phyloP scores from a whole-genome alignment of 164 flowering plant genomes.

The Litsea cubeba region DNA sequence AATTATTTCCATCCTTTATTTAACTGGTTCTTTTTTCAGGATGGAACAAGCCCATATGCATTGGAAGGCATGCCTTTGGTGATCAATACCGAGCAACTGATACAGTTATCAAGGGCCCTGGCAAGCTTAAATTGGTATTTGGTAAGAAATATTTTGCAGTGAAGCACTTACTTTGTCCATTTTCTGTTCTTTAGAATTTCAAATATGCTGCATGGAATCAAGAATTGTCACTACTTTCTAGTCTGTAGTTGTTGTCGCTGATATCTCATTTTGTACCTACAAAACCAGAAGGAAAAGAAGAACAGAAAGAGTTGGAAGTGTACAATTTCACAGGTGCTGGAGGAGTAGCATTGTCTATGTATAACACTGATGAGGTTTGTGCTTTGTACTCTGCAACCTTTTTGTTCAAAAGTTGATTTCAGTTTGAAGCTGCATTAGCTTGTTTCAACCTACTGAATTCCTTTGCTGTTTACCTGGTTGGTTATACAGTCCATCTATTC shows the following conservation, averaged over 20 bases:
- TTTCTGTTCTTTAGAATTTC: background rate
- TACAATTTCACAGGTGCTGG: slow-evolving; percentile 83
- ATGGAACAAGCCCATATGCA: slow-evolving; percentile 97
- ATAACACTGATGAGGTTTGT: slow-evolving; percentile 95
- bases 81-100: slow-evolving; percentile 97
- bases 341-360: slow-evolving; percentile 92
- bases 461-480: slow-evolving; percentile 4
- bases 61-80: slow-evolving; percentile 99
- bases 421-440: background rate
- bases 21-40: slow-evolving; percentile 31
- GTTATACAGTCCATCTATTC: slow-evolving; percentile 66
- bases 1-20: background rate
- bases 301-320: slow-evolving; percentile 70
- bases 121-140: slow-evolving; percentile 83
- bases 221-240: background rate
- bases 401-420: background rate
- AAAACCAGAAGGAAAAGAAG: slow-evolving; percentile 77
- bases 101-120: slow-evolving; percentile 81
- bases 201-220: background rate
- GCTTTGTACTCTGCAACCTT: background rate
- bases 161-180: background rate
- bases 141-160: slow-evolving; percentile 37
- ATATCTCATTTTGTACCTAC: slow-evolving; percentile 15
- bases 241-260: background rate
- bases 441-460: slow-evolving; percentile 5